These are phyloP conservation scores for Angophora floribunda DNA, from an alignment of 345 rosid species.

Conservation along the genomic window DNA sequence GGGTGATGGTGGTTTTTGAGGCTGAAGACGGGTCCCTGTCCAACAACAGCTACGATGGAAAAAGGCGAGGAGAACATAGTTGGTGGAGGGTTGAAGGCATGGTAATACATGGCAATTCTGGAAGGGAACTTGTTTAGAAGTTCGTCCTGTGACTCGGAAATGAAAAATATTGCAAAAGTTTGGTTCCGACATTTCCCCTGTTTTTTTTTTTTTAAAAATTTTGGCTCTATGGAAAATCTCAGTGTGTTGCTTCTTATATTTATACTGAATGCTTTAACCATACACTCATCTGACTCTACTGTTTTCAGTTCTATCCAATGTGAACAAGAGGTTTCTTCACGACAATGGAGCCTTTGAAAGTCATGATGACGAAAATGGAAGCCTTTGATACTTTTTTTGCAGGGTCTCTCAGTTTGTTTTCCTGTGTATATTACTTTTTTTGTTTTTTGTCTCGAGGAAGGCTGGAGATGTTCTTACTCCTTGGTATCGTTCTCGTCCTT, in stretches of 20 bases:
- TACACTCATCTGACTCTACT: not conserved
- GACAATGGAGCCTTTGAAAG: constrained; percentile 63
- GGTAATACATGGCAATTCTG: too few species aligned
- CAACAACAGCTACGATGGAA: too few species aligned
- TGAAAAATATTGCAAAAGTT: not conserved
- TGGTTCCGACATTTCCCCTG: not conserved
- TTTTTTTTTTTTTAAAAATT: not conserved
- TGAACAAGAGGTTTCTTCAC: constrained; percentile 70
- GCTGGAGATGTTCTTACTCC: not conserved
- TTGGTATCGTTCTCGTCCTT: not conserved
- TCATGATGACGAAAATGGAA: constrained; percentile 64
- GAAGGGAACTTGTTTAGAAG: not conserved
- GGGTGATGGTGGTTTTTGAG: too few species aligned
- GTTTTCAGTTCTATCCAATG: constrained; percentile 58
- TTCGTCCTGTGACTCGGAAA: not conserved
- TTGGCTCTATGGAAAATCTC: not conserved
- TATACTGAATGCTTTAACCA: not conserved
- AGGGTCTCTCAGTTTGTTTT: not conserved
- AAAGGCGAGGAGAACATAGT: too few species aligned
- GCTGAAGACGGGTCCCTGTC: too few species aligned
- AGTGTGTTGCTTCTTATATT: not conserved
- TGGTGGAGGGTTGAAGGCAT: too few species aligned
- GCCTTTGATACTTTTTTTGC: not conserved
- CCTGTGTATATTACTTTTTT: not conserved
- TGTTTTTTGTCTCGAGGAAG: not conserved